Evolutionary conservation across 2,329 filamentous ascomycete species (phyloP).

Genomic region (Alternaria sp.): DNA sequence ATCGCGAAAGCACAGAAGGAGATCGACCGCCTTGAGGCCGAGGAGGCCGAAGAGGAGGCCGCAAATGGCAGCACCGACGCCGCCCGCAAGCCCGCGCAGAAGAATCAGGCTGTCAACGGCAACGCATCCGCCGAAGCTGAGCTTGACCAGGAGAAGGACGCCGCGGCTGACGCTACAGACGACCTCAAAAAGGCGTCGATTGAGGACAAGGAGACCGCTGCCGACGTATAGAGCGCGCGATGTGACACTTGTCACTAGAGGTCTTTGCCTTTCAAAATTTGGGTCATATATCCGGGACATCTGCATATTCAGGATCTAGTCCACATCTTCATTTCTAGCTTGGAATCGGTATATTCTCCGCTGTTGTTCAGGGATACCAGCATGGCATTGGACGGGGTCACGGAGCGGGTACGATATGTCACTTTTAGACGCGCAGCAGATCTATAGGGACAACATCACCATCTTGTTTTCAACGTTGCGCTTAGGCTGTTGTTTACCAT

Average conservation of each 20-base stretch:
- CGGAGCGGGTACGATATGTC: conserved; percentile 25
- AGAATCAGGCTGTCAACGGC: conserved; percentile 63
- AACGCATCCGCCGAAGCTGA: conserved; percentile 62
- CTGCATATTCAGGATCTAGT: conserved; percentile 29
- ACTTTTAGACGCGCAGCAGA: conserved; percentile 30
- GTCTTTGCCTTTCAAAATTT: conserved; percentile 23
- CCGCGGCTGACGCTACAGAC: conserved; percentile 65
- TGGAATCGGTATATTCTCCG: conserved; percentile 25
- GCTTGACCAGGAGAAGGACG: conserved; percentile 65
- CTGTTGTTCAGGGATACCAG: conserved; percentile 30
- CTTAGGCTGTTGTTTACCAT: background rate
- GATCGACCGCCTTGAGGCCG: conserved; percentile 81
- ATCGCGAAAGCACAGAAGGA: conserved; percentile 96
- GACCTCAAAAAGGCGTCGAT: conserved; percentile 68
- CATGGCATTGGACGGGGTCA: conserved; percentile 33
- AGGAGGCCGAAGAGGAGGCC: conserved; percentile 65
- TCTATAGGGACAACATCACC: conserved; percentile 34
- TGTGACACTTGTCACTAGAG: conserved; percentile 13
- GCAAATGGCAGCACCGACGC: conserved; percentile 62
- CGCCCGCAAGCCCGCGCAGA: conserved; percentile 63
- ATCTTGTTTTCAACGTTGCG: conserved; percentile 20
- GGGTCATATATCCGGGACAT: conserved; percentile 31
- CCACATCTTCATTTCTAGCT: conserved; percentile 30
- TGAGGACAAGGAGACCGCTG: conserved; percentile 59
- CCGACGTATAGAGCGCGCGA: conserved; percentile 35